These are phyloP conservation scores for Cenchrus purpureus DNA, from an alignment of 176 grass and related monocot species.

Conservation along the genomic window DNA sequence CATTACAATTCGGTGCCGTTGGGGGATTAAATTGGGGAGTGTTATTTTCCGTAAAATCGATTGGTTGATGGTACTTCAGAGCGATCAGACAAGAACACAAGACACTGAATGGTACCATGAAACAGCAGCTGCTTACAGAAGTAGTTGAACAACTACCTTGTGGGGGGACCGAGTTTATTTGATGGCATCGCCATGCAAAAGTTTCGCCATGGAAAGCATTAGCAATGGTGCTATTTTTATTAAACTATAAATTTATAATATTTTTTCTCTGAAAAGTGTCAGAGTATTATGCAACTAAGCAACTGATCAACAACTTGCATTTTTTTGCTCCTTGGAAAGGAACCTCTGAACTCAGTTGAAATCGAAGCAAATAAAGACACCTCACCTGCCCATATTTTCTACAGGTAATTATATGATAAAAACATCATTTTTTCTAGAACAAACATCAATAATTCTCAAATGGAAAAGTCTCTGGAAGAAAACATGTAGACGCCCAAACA, in stretches of 20 bases:
- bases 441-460: neutral
- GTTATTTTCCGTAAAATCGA: neutral
- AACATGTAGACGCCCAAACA: constrained; percentile 20
- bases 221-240: neutral
- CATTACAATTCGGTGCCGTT: neutral
- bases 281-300: neutral
- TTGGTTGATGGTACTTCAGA: constrained; percentile 25
- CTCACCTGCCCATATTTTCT: too few species aligned
- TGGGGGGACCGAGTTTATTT: constrained; percentile 31
- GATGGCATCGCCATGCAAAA: constrained; percentile 23
- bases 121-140: constrained; percentile 36
- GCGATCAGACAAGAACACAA: constrained; percentile 37
- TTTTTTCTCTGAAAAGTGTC: neutral
- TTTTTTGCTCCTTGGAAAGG: neutral
- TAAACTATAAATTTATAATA: too few species aligned
- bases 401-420: neutral
- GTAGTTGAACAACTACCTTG: constrained; percentile 45
- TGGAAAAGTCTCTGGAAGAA: neutral
- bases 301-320: neutral
- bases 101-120: constrained; percentile 33
- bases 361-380: neutral
- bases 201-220: constrained; percentile 8
- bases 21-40: neutral
- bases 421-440: neutral
- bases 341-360: neutral